Percentiles rank a stretch among this genome's conserved stretches.
Evolutionary conservation across 2,329 filamentous ascomycete species (phyloP).

Genomic region (Sordariomycetes sp.): DNA sequence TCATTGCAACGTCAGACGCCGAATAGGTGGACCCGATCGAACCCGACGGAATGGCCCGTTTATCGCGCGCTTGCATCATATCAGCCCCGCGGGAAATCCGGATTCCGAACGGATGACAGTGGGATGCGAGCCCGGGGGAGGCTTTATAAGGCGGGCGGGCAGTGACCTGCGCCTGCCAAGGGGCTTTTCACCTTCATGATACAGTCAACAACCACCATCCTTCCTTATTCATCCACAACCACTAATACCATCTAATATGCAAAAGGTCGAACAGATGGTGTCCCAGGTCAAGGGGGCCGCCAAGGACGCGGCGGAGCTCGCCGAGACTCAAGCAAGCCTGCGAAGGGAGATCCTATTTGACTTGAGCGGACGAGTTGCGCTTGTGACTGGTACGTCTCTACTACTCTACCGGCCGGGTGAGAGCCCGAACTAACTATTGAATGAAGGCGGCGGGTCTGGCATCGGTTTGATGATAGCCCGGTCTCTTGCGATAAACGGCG

Average conservation of each 20-base stretch:
- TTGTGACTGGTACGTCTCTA: conserved; percentile 27
- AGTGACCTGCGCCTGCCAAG: no score
- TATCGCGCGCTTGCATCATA: background rate
- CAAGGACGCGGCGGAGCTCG: background rate
- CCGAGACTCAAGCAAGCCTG: background rate
- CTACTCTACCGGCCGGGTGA: no score
- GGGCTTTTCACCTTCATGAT: no score
- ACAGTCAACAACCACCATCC: no score
- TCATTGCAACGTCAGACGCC: background rate
- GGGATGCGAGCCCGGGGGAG: background rate
- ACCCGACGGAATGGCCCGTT: no score
- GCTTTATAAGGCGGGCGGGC: background rate
- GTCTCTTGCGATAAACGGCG: conserved; percentile 55
- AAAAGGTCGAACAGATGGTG: background rate
- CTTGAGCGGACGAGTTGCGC: conserved; percentile 29
- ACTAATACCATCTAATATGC: background rate
- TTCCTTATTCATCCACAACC: background rate
- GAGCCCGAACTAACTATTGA: background rate
- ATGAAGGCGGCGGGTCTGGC: conserved; percentile 41
- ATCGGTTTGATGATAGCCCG: conserved; percentile 62
- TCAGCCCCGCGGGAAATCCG: background rate
- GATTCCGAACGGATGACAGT: background rate
- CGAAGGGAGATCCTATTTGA: conserved; percentile 26
- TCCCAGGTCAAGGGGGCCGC: background rate
- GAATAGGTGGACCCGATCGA: no score